phyloP scores from a whole-genome alignment of 2,329 filamentous ascomycete species.

The Fusarium marasasianum region DNA sequence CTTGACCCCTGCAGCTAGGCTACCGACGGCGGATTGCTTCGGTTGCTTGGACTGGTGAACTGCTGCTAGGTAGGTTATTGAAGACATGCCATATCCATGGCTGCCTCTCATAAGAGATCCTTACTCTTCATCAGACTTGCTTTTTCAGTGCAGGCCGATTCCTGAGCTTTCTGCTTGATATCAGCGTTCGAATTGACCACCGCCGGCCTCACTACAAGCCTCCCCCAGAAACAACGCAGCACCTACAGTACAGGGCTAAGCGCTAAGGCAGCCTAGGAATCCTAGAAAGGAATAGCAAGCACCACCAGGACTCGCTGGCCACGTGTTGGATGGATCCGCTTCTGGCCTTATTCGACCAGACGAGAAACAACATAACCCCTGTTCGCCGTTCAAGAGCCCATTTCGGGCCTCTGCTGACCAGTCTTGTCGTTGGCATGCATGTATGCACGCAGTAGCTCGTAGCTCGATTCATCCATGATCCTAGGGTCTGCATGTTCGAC shows the following conservation, averaged over 20 bases:
- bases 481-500: constrained; percentile 7
- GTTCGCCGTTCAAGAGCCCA: constrained; percentile 25
- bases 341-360: constrained; percentile 36
- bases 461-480: constrained; percentile 17
- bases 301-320: constrained; percentile 31
- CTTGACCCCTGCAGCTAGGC: background rate
- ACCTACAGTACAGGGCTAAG: constrained; percentile 23
- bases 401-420: constrained; percentile 26
- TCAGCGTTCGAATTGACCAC: background rate
- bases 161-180: constrained; percentile 5
- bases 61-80: background rate
- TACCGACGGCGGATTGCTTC: background rate
- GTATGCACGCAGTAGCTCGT: background rate
- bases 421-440: constrained; percentile 7
- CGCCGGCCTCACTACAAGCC: background rate
- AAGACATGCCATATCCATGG: background rate
- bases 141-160: constrained; percentile 6
- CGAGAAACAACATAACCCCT: constrained; percentile 34
- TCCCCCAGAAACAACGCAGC: constrained; percentile 8
- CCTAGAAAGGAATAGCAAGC: constrained; percentile 20
- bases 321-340: constrained; percentile 42
- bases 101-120: background rate
- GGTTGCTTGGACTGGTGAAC: background rate
- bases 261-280: constrained; percentile 9
- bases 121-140: background rate